Base-by-base conservation (phyloP, 495 filamentous ascomycete species). In the Penicillium longicatenatum region DNA sequence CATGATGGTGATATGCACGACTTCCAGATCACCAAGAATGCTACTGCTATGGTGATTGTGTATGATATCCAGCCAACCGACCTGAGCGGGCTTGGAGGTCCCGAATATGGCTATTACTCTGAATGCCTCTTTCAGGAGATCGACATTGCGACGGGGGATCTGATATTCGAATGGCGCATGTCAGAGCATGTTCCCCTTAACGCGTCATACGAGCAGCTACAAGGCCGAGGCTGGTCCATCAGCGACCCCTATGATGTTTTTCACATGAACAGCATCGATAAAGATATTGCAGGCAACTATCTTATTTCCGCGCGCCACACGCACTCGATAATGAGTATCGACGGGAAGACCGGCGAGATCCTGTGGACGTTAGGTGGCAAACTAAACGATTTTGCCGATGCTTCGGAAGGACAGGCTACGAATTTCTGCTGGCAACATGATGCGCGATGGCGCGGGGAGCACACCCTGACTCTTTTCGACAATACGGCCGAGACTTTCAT, bases 211-310 rank as follows among this genome's bases (percentile, higher is more conserved):
- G 48, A 63, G 31, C 50, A 58, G 5, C 22, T 72, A 10, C 43
- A 33, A 14, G 43, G 64, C 20, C 53, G 55, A 14, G 68, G 71
- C 3, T 22, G 52, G 24, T 54, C 58, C 26, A 48, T 55, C 16
- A 59, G 52, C 7, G 21, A 52, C 10, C 57, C 43, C 21, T 74
- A 58, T 33, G 82, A 86, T 59, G 83, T 79, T 63, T 84, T 81
- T 63, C 82, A 85, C 59, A 76, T 86, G 58, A 84, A 84, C 65
- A 81, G 78, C 44, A 74, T 86, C 47, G 82, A 84, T 66, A 83
- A 84, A 65, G 69, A 79, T 59, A 53, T 60, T 5, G 65, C 75
- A 11, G 82, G 83, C 11, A 76, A 78, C 51, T 86, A 84, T 57
- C 62, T 86, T 6, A 70, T 86, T 33, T 85, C 83, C 4, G 76